Base-by-base conservation (phyloP, 306 rosid species). In the Citrullus amarus region DNA sequence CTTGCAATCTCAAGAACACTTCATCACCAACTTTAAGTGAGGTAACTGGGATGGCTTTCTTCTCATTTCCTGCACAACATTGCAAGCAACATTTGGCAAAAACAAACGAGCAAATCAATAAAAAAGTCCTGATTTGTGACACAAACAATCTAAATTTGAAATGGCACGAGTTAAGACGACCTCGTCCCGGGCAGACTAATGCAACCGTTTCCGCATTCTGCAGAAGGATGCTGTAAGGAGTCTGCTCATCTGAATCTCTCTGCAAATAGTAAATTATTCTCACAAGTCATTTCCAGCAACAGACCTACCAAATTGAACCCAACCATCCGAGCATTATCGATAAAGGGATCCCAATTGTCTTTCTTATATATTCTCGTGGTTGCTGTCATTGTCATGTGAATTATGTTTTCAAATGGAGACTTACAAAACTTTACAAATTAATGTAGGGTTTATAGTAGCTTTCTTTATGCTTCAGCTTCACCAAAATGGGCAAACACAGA, bases 201-300 rank as follows among this genome's bases (percentile, higher is more conserved):
- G 92, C 88, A 62, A 94, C 98, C 38, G 97, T 94, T 86, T 94
- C 98, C 25, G 96, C 96, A 82, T 92, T 92, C 80, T 92, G 96
- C 48, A 92, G 79, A 68, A 92, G 90, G 84, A 92, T 89, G 87
- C 95, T 85, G 84, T 83, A 90, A 43, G 81, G 76, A 50, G 84
- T 85, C 82, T 86, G 90, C 80, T 85, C 43, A 78, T 84, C 88
- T 44, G 86, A 82, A 77, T 85, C 88, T 20, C 39, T 72, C 97
- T 86, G 88, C 78, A 75, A 88, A 7, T 7, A 22, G 43, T 13
- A 20, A 12, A 69, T 43, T 6, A 69, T 69, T 20, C 38, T 20
- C n/a, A 4, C 70, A 56, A 14, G 43, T 14, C 44, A 56, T 50
- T 46, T 48, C 54, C 15, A 46, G 58, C 34, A 69, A 20, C 55